phyloP scores from a whole-genome alignment of 2,329 filamentous ascomycete species.

The Venturia aucupariae region DNA sequence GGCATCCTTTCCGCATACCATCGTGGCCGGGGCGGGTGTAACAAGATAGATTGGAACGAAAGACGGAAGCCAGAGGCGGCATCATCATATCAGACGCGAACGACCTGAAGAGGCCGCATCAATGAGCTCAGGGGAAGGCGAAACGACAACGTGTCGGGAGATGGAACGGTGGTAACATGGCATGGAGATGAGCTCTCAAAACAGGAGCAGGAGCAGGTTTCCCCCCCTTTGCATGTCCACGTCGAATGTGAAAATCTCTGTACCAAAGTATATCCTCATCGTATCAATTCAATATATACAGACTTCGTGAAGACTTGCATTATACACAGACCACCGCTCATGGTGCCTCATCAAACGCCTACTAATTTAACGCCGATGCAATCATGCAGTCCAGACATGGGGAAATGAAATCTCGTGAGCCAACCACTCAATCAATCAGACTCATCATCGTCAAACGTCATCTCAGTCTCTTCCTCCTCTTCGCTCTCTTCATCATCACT shows the following conservation, averaged over 20 bases:
- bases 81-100: neutral
- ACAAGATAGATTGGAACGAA: neutral
- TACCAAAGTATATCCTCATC: no score
- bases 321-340: neutral
- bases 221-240: neutral
- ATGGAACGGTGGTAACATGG: neutral
- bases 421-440: constrained; percentile 9
- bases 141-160: neutral
- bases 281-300: neutral
- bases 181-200: neutral
- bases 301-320: neutral
- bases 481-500: constrained; percentile 33
- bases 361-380: neutral
- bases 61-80: neutral
- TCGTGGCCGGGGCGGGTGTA: neutral
- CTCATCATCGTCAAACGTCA: constrained; percentile 6
- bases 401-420: neutral
- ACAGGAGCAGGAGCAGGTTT: no score
- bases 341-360: neutral
- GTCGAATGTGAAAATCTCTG: neutral
- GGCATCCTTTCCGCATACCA: neutral
- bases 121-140: neutral
- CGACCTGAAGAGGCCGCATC: neutral
- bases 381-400: neutral
- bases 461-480: constrained; percentile 37